phyloP scores from a whole-genome alignment of 768 basidiomycete species.

The Cantharellus anzutake region DNA sequence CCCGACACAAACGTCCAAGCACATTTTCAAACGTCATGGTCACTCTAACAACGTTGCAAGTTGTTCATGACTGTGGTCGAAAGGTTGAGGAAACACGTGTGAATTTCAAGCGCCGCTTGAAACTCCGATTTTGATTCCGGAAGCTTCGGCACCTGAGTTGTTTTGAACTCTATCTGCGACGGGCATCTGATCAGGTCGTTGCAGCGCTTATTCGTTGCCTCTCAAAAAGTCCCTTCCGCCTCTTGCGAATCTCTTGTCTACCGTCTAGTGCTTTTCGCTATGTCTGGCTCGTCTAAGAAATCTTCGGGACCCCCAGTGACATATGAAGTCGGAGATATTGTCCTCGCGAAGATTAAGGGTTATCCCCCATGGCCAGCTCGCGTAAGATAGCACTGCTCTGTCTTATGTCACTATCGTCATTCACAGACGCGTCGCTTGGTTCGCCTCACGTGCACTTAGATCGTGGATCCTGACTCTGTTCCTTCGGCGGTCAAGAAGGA shows the following conservation, averaged over 20 bases:
- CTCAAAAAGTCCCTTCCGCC: neutral
- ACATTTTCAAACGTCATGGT: too few relatives aligned
- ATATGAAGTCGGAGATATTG: slow-evolving; percentile 63
- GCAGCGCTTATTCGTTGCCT: too few relatives aligned
- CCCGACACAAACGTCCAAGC: too few relatives aligned
- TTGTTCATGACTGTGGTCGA: too few relatives aligned
- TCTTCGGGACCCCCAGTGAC: slow-evolving; percentile 4
- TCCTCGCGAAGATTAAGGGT: slow-evolving; percentile 85
- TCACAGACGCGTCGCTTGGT: slow-evolving; percentile 2
- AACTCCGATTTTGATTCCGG: too few relatives aligned
- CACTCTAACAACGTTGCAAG: too few relatives aligned
- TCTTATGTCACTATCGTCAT: neutral
- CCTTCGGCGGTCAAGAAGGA: slow-evolving; percentile 43
- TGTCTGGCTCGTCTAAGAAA: slow-evolving; percentile 9
- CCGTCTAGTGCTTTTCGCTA: neutral
- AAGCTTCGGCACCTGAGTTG: too few relatives aligned
- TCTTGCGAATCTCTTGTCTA: neutral
- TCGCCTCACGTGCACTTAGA: slow-evolving; percentile 23
- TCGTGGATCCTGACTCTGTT: slow-evolving; percentile 55
- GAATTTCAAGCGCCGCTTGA: too few relatives aligned
- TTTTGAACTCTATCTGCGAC: too few relatives aligned
- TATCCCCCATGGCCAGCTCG: slow-evolving; percentile 91
- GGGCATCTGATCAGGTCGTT: too few relatives aligned
- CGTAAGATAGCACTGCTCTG: slow-evolving; percentile 24
- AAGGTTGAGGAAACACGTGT: too few relatives aligned